phyloP scores from a whole-genome alignment of 148 eudicot genomes.

The Vaccinium macrocarpon region DNA sequence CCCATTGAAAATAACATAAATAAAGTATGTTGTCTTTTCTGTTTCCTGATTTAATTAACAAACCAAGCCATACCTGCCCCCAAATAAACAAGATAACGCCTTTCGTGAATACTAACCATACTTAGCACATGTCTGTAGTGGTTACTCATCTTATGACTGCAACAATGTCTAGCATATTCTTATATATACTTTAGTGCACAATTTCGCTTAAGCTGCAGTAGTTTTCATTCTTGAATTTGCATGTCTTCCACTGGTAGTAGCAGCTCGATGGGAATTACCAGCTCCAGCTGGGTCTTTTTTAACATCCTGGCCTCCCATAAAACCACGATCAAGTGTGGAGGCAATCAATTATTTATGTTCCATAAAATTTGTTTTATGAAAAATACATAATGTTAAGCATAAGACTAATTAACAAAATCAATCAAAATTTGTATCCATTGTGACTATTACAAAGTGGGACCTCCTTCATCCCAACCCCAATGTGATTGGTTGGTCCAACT shows the following conservation, averaged over 20 bases:
- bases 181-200: no score
- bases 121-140: neutral
- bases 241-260: neutral
- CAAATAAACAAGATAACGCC: neutral
- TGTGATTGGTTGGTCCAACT: no score
- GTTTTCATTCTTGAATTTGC: neutral
- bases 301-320: neutral
- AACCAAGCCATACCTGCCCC: neutral
- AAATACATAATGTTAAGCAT: no score
- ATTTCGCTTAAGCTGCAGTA: neutral
- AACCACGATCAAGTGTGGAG: no score
- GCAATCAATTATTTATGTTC: no score
- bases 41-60: neutral
- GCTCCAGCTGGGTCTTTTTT: constrained; percentile 1
- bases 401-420: no score
- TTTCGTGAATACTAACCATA: neutral
- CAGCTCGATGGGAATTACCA: neutral
- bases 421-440: no score
- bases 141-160: no score
- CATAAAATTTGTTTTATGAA: no score
- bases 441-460: no score
- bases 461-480: no score
- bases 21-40: neutral
- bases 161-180: no score
- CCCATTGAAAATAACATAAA: neutral